phyloP scores from a whole-genome alignment of 345 rosid genomes.

The Aquilaria sinensis region DNA sequence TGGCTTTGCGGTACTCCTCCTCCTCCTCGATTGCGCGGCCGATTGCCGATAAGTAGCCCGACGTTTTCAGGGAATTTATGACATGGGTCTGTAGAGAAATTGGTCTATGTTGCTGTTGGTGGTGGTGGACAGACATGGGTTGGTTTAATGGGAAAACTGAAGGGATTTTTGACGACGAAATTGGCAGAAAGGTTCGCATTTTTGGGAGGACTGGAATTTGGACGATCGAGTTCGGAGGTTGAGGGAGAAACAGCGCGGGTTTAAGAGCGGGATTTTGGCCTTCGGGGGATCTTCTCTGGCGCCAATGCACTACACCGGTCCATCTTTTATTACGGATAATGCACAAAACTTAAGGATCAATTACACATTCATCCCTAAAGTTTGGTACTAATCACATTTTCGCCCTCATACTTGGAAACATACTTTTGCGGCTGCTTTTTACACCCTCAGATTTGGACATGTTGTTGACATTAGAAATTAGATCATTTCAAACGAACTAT shows the following conservation, averaged over 20 bases:
- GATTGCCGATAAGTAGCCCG: constrained; percentile 56
- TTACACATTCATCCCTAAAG: too few relatives aligned
- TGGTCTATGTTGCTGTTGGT: constrained; percentile 8
- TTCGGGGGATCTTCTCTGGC: neutral
- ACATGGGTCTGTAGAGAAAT: constrained; percentile 25
- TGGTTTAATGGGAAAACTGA: constrained; percentile 31
- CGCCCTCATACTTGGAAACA: too few relatives aligned
- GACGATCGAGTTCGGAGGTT: neutral
- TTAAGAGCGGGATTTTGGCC: constrained; percentile 6
- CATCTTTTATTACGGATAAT: too few relatives aligned
- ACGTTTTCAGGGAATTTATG: constrained; percentile 28
- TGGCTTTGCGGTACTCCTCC: constrained; percentile 83
- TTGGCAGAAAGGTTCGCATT: constrained; percentile 39
- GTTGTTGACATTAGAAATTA: too few relatives aligned
- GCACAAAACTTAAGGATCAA: too few relatives aligned
- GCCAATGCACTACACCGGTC: too few relatives aligned
- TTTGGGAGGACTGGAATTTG: neutral
- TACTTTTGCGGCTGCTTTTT: too few relatives aligned
- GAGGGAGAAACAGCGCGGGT: constrained; percentile 2
- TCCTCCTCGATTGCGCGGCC: constrained; percentile 77
- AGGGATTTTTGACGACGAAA: constrained; percentile 29
- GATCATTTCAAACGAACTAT: too few relatives aligned
- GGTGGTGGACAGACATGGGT: constrained; percentile 13
- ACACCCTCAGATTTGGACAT: too few relatives aligned
- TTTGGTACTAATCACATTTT: too few relatives aligned